These are phyloP conservation scores for Sclerotinia trifoliorum DNA, from an alignment of 2,329 filamentous ascomycete species.

Conservation along the genomic window DNA sequence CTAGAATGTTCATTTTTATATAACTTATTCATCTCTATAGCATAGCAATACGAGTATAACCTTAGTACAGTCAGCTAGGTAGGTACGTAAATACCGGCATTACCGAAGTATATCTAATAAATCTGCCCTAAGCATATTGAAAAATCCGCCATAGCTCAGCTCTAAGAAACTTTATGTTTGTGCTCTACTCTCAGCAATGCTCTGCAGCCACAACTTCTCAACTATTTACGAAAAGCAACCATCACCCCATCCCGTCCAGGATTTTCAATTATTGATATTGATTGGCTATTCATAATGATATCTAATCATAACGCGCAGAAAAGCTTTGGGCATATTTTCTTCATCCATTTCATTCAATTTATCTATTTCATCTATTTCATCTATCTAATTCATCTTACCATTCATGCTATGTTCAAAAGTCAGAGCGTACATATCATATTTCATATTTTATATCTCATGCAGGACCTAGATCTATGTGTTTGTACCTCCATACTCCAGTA, in stretches of 20 bases:
- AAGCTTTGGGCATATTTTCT: neutral
- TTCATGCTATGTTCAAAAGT: neutral
- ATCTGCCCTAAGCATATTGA: neutral
- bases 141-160: neutral
- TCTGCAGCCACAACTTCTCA: neutral
- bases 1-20: too few species aligned
- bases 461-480: neutral
- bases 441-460: neutral
- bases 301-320: neutral
- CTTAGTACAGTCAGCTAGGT: too few species aligned
- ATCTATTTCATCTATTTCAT: too few species aligned
- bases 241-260: neutral
- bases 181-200: neutral
- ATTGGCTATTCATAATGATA: neutral
- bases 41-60: too few species aligned
- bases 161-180: neutral
- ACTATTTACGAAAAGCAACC: neutral
- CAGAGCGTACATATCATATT: neutral
- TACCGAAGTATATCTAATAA: neutral
- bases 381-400: neutral
- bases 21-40: too few species aligned
- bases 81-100: neutral
- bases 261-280: constrained; percentile 1
- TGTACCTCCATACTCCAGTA: neutral
- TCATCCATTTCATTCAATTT: neutral